Conservation (phyloP, 345 rosid genomes). For the Sisymbrium irio region DNA sequence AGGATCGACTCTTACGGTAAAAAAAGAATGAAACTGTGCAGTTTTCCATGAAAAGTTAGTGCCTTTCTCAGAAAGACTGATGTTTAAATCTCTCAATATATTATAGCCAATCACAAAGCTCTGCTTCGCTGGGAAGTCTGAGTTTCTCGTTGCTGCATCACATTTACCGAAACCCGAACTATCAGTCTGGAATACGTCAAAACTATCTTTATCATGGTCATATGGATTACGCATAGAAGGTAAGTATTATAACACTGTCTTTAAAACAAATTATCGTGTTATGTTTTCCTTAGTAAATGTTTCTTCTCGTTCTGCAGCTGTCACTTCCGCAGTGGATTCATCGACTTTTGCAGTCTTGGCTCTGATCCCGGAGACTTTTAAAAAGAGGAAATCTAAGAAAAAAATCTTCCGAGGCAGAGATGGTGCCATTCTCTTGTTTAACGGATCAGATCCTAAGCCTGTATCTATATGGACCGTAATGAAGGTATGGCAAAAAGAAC, state of each 20-base stretch:
- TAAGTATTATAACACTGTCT: conserved; percentile 8
- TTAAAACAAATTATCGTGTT: neutral
- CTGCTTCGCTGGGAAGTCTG: conserved; percentile 70
- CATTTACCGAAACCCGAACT: conserved; percentile 59
- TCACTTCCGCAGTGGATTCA: conserved; percentile 51
- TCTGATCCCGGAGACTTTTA: conserved; percentile 50
- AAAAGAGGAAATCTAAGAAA: conserved; percentile 33
- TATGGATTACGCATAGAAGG: conserved; percentile 81
- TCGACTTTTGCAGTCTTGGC: conserved; percentile 72
- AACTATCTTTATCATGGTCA: conserved; percentile 71
- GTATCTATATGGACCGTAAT: conserved; percentile 71
- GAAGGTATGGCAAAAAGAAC: conserved; percentile 45
- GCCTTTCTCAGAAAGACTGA: neutral
- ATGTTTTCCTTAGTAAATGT: neutral
- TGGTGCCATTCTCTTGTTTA: conserved; percentile 69
- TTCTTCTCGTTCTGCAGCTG: conserved; percentile 46
- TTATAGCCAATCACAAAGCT: conserved; percentile 49
- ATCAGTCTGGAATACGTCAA: conserved; percentile 77
- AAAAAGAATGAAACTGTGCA: neutral
- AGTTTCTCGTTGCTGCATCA: conserved; percentile 73
- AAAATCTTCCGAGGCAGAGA: conserved; percentile 51
- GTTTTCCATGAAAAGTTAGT: neutral
- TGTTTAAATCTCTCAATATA: neutral
- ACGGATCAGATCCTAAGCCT: conserved; percentile 67
- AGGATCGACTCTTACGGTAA: conserved; percentile 66